Evolutionary conservation across 2,329 filamentous ascomycete species (phyloP), one percentile per base, ranked within the genome.

Genomic region (Fusarium siculi): DNA sequence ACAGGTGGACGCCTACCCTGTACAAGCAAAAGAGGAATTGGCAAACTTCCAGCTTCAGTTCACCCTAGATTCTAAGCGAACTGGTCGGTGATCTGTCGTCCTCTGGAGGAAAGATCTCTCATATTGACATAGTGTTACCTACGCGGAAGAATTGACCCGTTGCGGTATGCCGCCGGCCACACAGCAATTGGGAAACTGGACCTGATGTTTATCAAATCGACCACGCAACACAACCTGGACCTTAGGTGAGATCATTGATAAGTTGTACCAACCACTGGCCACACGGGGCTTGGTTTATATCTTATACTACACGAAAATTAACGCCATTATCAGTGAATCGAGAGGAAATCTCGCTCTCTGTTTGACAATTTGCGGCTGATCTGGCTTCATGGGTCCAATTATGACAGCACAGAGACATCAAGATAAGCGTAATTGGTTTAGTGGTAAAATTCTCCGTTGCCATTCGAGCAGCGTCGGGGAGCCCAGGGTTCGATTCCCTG

Each of bases 91-190:
- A 91, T 87, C 0, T 84, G 84, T 2, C 89, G 86, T n/a, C 91
- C 87, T 2, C 87, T 90, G 85, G 88, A 37, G 92, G 83, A 3
- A 88, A 87, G 1, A 87, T 88, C 73, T 91, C 89, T 72, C 6
- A 5, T 92, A 91, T n/a, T 85, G 47, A 88, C 75, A n/a, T 81
- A 25, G 5, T 1, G 5, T 25, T 2, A 25, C 25, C 2, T 7
- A 5, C 25, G 5, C 5, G 25, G 25, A 25, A 25, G 6, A 25
- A 7, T 25, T 25, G 25, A 25, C 25, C 25, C 25, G 25, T 25
- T 25, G 25, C 25, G 6, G 6, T 25, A 25, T 25, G 25, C 25
- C 5, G 25, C 5, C 5, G 25, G 25, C 25, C 6, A 2, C 25
- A 5, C 25, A 2, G 6, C 25, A 25, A 25, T 7, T 25, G 5